phyloP scores from a whole-genome alignment of 192 early-diverging fungal genomes.

The Gryganskiella cystojenkinii region DNA sequence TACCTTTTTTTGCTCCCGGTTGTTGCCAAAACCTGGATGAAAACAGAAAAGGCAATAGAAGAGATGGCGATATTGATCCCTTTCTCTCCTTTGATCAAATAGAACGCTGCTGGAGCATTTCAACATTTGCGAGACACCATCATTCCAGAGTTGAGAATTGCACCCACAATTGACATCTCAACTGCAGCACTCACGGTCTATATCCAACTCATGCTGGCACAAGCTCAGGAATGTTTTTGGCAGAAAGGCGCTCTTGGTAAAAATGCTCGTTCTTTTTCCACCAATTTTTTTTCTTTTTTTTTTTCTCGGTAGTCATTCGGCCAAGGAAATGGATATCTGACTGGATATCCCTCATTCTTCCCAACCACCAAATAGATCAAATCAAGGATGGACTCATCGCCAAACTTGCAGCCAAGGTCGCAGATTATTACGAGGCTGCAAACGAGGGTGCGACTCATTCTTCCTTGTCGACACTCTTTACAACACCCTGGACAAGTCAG shows the following conservation, averaged over 20 bases:
- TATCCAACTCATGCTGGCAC: constrained; percentile 86
- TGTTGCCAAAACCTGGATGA: background rate
- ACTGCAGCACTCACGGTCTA: constrained; percentile 72
- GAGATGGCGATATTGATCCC: background rate
- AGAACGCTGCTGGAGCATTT: constrained; percentile 86
- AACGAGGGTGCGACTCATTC: constrained; percentile 71
- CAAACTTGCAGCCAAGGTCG: constrained; percentile 78
- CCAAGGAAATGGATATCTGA: background rate
- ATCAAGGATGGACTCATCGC: constrained; percentile 84
- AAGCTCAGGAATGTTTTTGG: constrained; percentile 96
- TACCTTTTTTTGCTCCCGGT: constrained; percentile 22
- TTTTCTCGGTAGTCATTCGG: too few relatives aligned
- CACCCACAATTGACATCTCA: constrained; percentile 77
- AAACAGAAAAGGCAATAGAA: background rate
- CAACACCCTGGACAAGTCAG: constrained; percentile 71
- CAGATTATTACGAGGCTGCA: constrained; percentile 77
- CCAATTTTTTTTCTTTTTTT: too few relatives aligned
- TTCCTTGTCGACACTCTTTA: constrained; percentile 59
- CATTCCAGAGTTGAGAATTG: constrained; percentile 70
- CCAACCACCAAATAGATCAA: constrained; percentile 59
- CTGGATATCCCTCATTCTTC: background rate
- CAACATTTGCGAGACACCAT: constrained; percentile 67
- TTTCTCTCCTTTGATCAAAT: background rate
- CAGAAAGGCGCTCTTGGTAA: constrained; percentile 77
- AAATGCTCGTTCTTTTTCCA: too few relatives aligned